Evolutionary conservation across 768 basidiomycete species (phyloP), one percentile per base, ranked within the genome.

Genomic region (Lactarius tabidus): DNA sequence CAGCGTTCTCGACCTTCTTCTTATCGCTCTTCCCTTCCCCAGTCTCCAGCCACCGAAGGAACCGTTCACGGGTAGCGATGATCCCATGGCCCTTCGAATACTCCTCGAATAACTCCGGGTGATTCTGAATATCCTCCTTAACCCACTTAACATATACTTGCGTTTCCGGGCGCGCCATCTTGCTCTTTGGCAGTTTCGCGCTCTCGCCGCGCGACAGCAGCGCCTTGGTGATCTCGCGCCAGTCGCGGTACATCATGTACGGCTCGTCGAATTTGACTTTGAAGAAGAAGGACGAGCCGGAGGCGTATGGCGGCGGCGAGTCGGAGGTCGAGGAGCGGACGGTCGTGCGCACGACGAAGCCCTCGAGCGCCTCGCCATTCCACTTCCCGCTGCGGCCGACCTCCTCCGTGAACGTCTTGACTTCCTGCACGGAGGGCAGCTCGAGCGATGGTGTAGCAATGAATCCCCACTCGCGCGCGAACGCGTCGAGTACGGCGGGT

Each of bases 251-350:
- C 87, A 96, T 95, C 83, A 98, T 87, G 74, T 99, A 99, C 2
- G 96, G 96, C 72, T 98, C 93, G 75, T 98, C 95, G 75, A 98
- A 98, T 74, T 99, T 99, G 78, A 98, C 83, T 74, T 99, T 99
- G 87, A 97, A 98, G 83, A 99, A 98, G 81, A 98, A 96, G 0
- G 93, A 89, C 2, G 90, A 85, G 35, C 89, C 92, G 1, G 87
- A 76, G 0, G 80, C 74, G 72, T 98, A 97, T 0, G 94, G 95
- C 1, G 84, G 81, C 20, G n/a, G n/a, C 4, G 61, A 57, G 23
- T 68, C 60, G 20, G 72, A 65, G n/a, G 69, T 71, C 3, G 79
- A 81, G 58, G 75, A 76, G 23, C 78, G 68, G 69, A 93, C 84
- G 66, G 80, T 81, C 2, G 89, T 89, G 64, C 95, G 87, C 12